Conservation (phyloP, 2,329 filamentous ascomycete genomes). For the Davidsoniella virescens region DNA sequence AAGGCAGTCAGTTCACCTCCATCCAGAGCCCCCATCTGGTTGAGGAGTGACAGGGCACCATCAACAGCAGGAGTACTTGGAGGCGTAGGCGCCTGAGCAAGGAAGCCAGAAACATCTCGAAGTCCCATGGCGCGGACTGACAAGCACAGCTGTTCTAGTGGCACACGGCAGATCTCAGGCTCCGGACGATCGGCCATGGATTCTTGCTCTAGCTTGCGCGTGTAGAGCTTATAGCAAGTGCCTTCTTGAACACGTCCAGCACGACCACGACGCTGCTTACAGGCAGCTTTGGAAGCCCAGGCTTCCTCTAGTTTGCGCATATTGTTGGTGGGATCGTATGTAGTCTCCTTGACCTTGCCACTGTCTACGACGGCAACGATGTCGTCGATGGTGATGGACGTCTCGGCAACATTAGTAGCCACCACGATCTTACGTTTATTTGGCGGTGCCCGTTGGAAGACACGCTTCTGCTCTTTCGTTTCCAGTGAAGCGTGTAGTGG, state of each 20-base stretch:
- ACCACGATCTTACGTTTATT: slow-evolving; percentile 86
- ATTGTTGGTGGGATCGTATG: slow-evolving; percentile 79
- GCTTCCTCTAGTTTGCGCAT: slow-evolving; percentile 90
- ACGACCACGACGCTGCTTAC: slow-evolving; percentile 83
- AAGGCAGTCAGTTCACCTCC: slow-evolving; percentile 77
- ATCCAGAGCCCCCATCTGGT: slow-evolving; percentile 76
- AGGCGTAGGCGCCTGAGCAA: slow-evolving; percentile 75
- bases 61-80: slow-evolving; percentile 75
- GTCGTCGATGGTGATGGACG: slow-evolving; percentile 96
- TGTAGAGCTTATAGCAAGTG: slow-evolving; percentile 90
- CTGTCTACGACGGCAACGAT: slow-evolving; percentile 93
- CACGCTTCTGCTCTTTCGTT: slow-evolving; percentile 70
- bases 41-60: slow-evolving; percentile 62
- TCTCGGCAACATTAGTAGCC: slow-evolving; percentile 93
- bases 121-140: slow-evolving; percentile 94
- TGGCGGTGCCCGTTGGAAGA: slow-evolving; percentile 59
- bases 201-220: slow-evolving; percentile 56
- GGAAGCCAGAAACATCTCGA: slow-evolving; percentile 61
- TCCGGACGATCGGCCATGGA: slow-evolving; percentile 82
- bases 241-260: slow-evolving; percentile 86
- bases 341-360: slow-evolving; percentile 90
- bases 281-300: slow-evolving; percentile 86
- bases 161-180: slow-evolving; percentile 83
- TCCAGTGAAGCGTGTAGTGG: slow-evolving; percentile 86
- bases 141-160: slow-evolving; percentile 83